These are phyloP conservation scores for Pleurotus citrinopileatus DNA, from an alignment of 768 basidiomycete genomes.

Conservation along the genomic window DNA sequence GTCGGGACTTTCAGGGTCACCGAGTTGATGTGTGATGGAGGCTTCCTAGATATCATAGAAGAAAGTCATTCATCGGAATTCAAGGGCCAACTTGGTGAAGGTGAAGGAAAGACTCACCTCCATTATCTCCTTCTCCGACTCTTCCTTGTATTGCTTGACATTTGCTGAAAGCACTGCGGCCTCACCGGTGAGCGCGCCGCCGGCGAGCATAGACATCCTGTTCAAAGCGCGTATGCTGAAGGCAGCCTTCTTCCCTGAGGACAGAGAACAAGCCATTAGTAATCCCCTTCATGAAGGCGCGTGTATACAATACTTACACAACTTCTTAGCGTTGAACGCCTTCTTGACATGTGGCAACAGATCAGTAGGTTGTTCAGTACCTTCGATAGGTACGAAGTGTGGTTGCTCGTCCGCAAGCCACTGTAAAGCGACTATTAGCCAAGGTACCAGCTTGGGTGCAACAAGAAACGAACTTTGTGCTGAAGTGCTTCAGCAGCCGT, in stretches of 20 bases:
- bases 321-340: conserved; percentile 83
- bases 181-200: conserved; percentile 34
- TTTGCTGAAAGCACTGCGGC: conserved; percentile 54
- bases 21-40: conserved; percentile 50
- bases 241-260: conserved; percentile 82
- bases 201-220: conserved; percentile 65
- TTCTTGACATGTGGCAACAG: conserved; percentile 88
- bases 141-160: conserved; percentile 71
- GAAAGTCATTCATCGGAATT: not conserved
- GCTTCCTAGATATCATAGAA: conserved; percentile 32
- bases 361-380: conserved; percentile 64
- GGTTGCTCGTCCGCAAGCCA: conserved; percentile 75
- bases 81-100: not conserved
- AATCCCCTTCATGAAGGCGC: conserved; percentile 1
- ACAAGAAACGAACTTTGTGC: conserved; percentile 48
- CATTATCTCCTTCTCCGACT: conserved; percentile 62
- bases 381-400: conserved; percentile 65
- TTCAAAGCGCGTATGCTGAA: conserved; percentile 84
- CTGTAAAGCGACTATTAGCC: conserved; percentile 15
- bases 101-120: conserved; percentile 17
- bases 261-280: conserved; percentile 8
- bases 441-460: not conserved
- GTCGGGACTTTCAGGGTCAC: conserved; percentile 15
- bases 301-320: no score
- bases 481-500: conserved; percentile 72